Base-by-base conservation (phyloP, 2,329 filamentous ascomycete genomes). In the Cladophialophora exuberans region DNA sequence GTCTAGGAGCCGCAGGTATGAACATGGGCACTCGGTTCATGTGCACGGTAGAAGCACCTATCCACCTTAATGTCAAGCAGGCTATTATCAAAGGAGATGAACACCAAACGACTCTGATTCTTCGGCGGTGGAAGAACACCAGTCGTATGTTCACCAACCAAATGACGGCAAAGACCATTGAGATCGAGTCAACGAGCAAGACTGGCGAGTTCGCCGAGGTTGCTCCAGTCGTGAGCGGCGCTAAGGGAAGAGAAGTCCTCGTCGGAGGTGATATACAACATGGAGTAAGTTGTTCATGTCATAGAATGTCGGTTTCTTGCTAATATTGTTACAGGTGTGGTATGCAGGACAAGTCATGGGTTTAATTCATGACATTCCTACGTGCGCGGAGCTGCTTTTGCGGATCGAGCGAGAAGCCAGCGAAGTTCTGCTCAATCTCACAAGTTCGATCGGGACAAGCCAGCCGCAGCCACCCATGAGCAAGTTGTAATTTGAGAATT, bases 21-120 rank as follows among this genome's bases (percentile, higher is more conserved):
- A 99, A 99, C 76, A 99, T 99, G 94, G 94, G 94, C 53, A 99
- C 94, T 9, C 81, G 94, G 39, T 99, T 97, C 78, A 95, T 99
- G 89, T 93, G 88, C 76, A 97, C 94, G 0, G 80, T 93, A 35
- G 94, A 97, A 74, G 86, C 92, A 13, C 94, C 94, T 1, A 89
- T 99, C 61, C 94, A 99, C 75, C 71, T 84, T 43, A 96, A 96
- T 63, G 90, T 99, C 78, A 99, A 99, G 81, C 81, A 95, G 72
- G 81, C 88, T 64, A 99, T 99, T 67, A 91, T 97, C 46, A 81
- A 84, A 52, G 89, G 92, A 1, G 81, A 90, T 60, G 94, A 99
- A 79, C 91, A 88, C 17, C 90, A 97, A 72, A 99, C 94, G 0
- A 85, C 91, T 62, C 81, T 99, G 50, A 84, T 99, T 23, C 78